Evolutionary conservation across 345 rosid genomes (phyloP).

Genomic region (Barbarea vulgaris): DNA sequence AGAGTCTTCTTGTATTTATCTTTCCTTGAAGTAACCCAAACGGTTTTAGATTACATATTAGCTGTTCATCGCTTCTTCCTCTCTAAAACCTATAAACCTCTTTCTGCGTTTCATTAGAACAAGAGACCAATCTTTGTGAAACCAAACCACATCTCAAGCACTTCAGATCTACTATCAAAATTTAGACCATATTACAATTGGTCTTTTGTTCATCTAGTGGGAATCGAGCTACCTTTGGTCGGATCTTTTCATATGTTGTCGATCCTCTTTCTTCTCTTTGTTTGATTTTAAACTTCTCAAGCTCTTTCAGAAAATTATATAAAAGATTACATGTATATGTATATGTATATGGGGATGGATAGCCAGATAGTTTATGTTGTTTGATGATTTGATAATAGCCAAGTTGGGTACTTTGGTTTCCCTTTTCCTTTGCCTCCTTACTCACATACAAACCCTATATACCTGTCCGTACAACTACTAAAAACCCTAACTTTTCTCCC

Average conservation of each 20-base stretch:
- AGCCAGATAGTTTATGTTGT: conserved; percentile 46
- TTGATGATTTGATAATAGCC: conserved; percentile 37
- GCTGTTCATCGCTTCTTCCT: conserved; percentile 36
- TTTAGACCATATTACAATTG: conserved; percentile 9
- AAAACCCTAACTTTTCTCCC: conserved; percentile 35
- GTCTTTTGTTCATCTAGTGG: conserved; percentile 20
- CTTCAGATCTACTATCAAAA: conserved; percentile 26
- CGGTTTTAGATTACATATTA: conserved; percentile 41
- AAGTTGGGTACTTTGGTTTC: conserved; percentile 37
- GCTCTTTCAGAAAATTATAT: conserved; percentile 8
- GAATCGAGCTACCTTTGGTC: conserved; percentile 10
- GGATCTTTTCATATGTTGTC: conserved; percentile 28
- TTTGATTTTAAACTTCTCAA: conserved; percentile 10
- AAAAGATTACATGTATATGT: conserved; percentile 1
- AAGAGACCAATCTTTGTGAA: conserved; percentile 22
- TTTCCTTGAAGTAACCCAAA: conserved; percentile 32
- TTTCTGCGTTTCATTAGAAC: conserved; percentile 29
- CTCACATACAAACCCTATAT: conserved; percentile 44
- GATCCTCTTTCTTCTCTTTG: conserved; percentile 20
- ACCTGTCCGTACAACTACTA: conserved; percentile 40
- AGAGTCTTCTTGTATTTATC: conserved; percentile 35
- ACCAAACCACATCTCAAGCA: neutral
- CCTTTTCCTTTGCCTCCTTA: conserved; percentile 36
- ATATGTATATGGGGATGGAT: conserved; percentile 21
- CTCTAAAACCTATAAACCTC: conserved; percentile 13